Conservation (phyloP, 1,284 basidiomycete genomes). For the Schizophyllum amplum region DNA sequence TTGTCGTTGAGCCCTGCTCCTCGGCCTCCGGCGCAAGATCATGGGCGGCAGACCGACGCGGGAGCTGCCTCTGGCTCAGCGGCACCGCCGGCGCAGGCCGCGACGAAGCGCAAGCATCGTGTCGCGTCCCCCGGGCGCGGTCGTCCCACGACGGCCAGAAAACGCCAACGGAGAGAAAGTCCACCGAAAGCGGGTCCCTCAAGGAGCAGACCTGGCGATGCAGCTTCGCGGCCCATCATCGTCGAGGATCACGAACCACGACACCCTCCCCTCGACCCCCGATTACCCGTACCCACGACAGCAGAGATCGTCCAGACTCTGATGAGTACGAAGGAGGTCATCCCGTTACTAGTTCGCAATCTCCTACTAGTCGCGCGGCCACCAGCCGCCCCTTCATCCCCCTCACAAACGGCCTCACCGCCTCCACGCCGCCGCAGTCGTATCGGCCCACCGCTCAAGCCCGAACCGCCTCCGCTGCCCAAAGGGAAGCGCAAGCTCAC, state of each 20-base stretch:
- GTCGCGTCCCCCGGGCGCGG: not conserved
- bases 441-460: not conserved
- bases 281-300: slow-evolving; percentile 38
- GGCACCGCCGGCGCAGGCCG: not conserved
- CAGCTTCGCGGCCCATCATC: slow-evolving; percentile 57
- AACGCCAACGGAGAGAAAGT: not conserved
- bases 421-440: not conserved
- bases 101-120: slow-evolving; percentile 14
- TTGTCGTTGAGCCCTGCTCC: slow-evolving; percentile 41
- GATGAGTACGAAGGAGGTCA: slow-evolving; percentile 55
- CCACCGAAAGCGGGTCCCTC: no score
- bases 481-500: slow-evolving; percentile 55
- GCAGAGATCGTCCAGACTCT: slow-evolving; percentile 53
- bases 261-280: slow-evolving; percentile 2
- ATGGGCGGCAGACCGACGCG: slow-evolving; percentile 5
- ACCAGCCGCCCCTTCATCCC: slow-evolving; percentile 8
- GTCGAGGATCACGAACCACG: slow-evolving; percentile 63
- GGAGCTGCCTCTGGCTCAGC: slow-evolving; percentile 1
- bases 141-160: not conserved
- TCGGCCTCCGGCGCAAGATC: slow-evolving; percentile 29
- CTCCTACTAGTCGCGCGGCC: slow-evolving; percentile 37
- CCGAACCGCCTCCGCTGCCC: not conserved
- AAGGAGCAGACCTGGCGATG: slow-evolving; percentile 35
- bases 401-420: slow-evolving; percentile 1
- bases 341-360: slow-evolving; percentile 54